Conservation (phyloP, 2,329 filamentous ascomycete genomes). For the Ustulina deusta region DNA sequence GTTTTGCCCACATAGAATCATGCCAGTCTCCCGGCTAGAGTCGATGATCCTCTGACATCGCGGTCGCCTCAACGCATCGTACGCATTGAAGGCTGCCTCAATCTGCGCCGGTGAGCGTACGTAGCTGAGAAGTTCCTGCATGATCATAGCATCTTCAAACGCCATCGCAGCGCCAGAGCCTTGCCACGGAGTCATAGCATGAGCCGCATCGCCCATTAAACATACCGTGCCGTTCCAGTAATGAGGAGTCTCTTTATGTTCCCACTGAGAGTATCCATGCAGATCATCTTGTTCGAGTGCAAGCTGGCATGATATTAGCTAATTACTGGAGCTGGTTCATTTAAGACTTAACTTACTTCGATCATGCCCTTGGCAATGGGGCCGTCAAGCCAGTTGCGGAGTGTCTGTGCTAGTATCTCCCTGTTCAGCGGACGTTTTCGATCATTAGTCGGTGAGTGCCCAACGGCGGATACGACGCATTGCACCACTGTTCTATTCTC, state of each 20-base stretch:
- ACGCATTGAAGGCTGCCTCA: conserved; percentile 21
- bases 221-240: conserved; percentile 35
- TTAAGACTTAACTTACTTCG: conserved; percentile 32
- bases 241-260: conserved; percentile 38
- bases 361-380: conserved; percentile 41
- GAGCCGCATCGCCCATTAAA: conserved; percentile 41
- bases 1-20: conserved; percentile 21
- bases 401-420: conserved; percentile 13
- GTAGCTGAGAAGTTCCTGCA: too few species aligned
- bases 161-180: conserved; percentile 36
- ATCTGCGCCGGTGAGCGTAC: too few species aligned
- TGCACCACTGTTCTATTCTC: conserved; percentile 42
- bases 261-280: conserved; percentile 36
- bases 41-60: conserved; percentile 33
- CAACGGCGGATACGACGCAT: conserved; percentile 40
- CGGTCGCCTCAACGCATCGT: conserved; percentile 25
- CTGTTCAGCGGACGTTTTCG: conserved; percentile 29
- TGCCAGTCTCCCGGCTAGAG: conserved; percentile 31
- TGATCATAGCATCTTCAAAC: conserved; percentile 41
- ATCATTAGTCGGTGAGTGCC: conserved; percentile 24
- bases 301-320: conserved; percentile 29
- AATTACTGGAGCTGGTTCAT: neutral
- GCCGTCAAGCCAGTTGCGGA: conserved; percentile 33
- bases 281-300: conserved; percentile 26
- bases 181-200: conserved; percentile 40